These are phyloP conservation scores for Trichosporon faecale DNA, from an alignment of 1,284 basidiomycete genomes.

Conservation along the genomic window DNA sequence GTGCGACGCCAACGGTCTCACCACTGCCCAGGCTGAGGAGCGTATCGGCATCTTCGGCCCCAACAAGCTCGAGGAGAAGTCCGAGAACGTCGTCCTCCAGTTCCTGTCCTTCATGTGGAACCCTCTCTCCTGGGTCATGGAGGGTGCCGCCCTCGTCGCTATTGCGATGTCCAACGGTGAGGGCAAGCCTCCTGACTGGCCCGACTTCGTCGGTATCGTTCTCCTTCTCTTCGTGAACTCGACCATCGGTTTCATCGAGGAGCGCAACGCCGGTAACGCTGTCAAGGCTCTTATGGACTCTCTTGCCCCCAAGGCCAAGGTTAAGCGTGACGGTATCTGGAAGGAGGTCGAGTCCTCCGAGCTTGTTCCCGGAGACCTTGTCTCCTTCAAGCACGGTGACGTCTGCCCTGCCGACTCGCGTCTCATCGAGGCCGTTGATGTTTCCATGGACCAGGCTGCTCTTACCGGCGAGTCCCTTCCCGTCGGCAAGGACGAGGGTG, in stretches of 20 bases:
- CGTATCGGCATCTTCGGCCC: slow-evolving; percentile 94
- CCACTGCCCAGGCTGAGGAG: slow-evolving; percentile 68
- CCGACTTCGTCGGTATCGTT: slow-evolving; percentile 96
- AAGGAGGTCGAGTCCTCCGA: slow-evolving; percentile 80
- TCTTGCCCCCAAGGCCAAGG: slow-evolving; percentile 92
- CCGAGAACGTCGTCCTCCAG: slow-evolving; percentile 68
- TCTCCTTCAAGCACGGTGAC: slow-evolving; percentile 97
- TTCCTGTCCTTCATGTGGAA: slow-evolving; percentile 99
- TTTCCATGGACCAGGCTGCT: slow-evolving; percentile 94
- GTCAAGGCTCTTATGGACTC: slow-evolving; percentile 99
- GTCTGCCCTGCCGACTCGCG: slow-evolving; percentile 94
- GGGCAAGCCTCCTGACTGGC: slow-evolving; percentile 83
- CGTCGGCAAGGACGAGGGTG: slow-evolving; percentile 80
- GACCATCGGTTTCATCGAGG: slow-evolving; percentile 96
- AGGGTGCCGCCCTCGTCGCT: slow-evolving; percentile 92
- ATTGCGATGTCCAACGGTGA: slow-evolving; percentile 93
- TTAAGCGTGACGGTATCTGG: slow-evolving; percentile 79
- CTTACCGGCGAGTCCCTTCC: slow-evolving; percentile 95
- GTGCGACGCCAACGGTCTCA: slow-evolving; percentile 73
- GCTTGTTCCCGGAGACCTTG: slow-evolving; percentile 89
- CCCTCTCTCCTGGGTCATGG: slow-evolving; percentile 99
- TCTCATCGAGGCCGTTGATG: slow-evolving; percentile 89
- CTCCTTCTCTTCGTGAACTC: slow-evolving; percentile 92
- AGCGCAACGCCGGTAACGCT: slow-evolving; percentile 93
- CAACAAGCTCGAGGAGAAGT: slow-evolving; percentile 89